A percentile compares a stretch with the other conserved stretches of the same genome.
These are phyloP conservation scores for Epichloe festucae DNA, from an alignment of 2,329 filamentous ascomycete species.

Conservation along the genomic window DNA sequence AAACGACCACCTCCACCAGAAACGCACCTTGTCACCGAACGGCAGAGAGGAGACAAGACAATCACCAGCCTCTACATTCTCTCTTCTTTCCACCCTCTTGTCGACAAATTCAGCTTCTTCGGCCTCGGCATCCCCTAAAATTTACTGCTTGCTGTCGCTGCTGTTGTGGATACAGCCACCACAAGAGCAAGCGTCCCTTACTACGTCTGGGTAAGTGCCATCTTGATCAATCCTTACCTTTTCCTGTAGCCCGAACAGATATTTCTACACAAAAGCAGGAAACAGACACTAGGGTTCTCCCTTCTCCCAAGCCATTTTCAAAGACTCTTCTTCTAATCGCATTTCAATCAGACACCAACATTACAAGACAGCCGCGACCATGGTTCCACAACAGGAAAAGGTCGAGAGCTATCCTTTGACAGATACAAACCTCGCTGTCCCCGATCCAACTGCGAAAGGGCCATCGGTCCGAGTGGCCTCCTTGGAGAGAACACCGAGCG, in stretches of 20 bases:
- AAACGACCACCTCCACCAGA: too few relatives aligned
- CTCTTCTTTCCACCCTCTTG: too few relatives aligned
- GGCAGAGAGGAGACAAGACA: too few relatives aligned
- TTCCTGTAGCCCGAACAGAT: background rate
- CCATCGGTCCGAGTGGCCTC: background rate
- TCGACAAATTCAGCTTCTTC: too few relatives aligned
- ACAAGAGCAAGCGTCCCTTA: background rate
- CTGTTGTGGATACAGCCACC: background rate
- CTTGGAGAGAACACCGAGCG: slow-evolving; percentile 15
- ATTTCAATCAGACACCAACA: background rate
- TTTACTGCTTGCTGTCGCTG: background rate
- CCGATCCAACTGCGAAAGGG: slow-evolving; percentile 13
- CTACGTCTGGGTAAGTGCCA: background rate
- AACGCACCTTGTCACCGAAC: too few relatives aligned
- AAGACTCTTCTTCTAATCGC: background rate
- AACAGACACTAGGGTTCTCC: background rate
- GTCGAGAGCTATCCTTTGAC: slow-evolving; percentile 9
- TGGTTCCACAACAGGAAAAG: slow-evolving; percentile 16
- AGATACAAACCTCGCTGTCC: slow-evolving; percentile 12
- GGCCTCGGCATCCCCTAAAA: too few relatives aligned
- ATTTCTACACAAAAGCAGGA: background rate
- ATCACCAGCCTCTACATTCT: too few relatives aligned
- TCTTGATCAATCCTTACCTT: background rate
- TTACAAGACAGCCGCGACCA: background rate
- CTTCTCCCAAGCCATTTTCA: background rate